These are phyloP conservation scores for Calonectria multiphialidica DNA, from an alignment of 2,329 filamentous ascomycete species.

Conservation along the genomic window DNA sequence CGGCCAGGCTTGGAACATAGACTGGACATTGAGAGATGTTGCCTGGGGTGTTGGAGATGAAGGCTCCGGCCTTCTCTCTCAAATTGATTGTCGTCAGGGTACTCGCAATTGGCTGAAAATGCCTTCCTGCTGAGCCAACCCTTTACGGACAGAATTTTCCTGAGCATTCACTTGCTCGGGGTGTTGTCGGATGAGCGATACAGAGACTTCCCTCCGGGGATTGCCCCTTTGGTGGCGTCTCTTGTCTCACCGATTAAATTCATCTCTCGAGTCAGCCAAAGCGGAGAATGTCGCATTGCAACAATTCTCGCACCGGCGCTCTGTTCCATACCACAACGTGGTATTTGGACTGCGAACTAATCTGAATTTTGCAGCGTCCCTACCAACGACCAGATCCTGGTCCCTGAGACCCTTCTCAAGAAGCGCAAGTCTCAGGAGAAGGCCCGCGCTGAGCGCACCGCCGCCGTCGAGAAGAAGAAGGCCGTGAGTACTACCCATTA, in stretches of 20 bases:
- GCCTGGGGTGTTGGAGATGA: slow-evolving; percentile 84
- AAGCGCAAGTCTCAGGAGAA: slow-evolving; percentile 99
- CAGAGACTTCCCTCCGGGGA: not conserved
- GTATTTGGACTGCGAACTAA: slow-evolving; percentile 83
- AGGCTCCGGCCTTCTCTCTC: slow-evolving; percentile 75
- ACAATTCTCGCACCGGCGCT: slow-evolving; percentile 94
- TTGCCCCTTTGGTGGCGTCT: slow-evolving; percentile 9
- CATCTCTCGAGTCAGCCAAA: slow-evolving; percentile 85
- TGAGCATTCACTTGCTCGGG: slow-evolving; percentile 61
- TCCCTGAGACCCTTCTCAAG: slow-evolving; percentile 99
- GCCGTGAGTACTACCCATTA: slow-evolving; percentile 75
- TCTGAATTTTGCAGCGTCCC: slow-evolving; percentile 81
- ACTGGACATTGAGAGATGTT: slow-evolving; percentile 69
- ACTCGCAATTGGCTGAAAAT: slow-evolving; percentile 43
- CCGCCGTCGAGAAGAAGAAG: slow-evolving; percentile 88
- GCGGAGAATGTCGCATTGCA: slow-evolving; percentile 91
- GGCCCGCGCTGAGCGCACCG: slow-evolving; percentile 89
- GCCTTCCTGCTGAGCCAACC: slow-evolving; percentile 31
- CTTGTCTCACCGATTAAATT: slow-evolving; percentile 82
- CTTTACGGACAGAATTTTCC: slow-evolving; percentile 55
- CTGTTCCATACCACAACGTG: slow-evolving; percentile 64
- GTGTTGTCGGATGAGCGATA: slow-evolving; percentile 81
- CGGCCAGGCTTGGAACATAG: slow-evolving; percentile 58
- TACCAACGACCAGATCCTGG: slow-evolving; percentile 94
- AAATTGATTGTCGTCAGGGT: slow-evolving; percentile 76